Base-by-base conservation (phyloP, 371 early-diverging fungal species). In the Nosema muscidifuracis region DNA sequence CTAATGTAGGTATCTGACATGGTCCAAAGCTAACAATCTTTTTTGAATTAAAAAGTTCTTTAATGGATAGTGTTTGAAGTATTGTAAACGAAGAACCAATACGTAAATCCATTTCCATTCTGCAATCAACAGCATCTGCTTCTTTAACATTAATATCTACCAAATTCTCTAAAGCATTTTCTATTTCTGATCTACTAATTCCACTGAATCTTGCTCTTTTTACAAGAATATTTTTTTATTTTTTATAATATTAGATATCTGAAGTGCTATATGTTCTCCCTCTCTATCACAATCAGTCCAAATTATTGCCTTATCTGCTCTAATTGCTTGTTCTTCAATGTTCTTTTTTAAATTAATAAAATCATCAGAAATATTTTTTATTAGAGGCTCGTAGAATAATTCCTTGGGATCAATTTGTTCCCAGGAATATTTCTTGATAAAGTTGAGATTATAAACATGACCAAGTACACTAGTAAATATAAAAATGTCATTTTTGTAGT, bases 261-360 rank as follows among this genome's bases (percentile, higher is more conserved):
- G 95, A 6, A 81, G 78, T 12, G 95, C 97, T 77, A 99, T 99
- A 56, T 91, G 89, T 74, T 99, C 99, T 18, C 99, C 99, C 82
- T 97, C 98, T 43, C 94, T 86, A 85, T 99, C 99, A 78, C 96
- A 95, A 86, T 99, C 99, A 0, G 97, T 97, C 98, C 98, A 99
- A 33, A 97, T 93, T 60, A 94, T 88, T 30, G 98, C 78, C 42
- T 87, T 79, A 18, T 89, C 82, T 0, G 90, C 86, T 6, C 74
- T 66, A 33, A 79, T 53, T 1, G 94, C 71, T 77, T 92, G 92
- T 16, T 80, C 74, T 16, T 84, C 87, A 0, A 93, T 79, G 0
- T 79, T 78, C 65, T 84, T 65, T 42, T 82, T 77, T 18, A 86
- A 76, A 80, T 85, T 24, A 4, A 53, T 18, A 34, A 66, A 51